Evolutionary conservation across 208 protist species (phyloP).

Genomic region (Trichomonas tenax): DNA sequence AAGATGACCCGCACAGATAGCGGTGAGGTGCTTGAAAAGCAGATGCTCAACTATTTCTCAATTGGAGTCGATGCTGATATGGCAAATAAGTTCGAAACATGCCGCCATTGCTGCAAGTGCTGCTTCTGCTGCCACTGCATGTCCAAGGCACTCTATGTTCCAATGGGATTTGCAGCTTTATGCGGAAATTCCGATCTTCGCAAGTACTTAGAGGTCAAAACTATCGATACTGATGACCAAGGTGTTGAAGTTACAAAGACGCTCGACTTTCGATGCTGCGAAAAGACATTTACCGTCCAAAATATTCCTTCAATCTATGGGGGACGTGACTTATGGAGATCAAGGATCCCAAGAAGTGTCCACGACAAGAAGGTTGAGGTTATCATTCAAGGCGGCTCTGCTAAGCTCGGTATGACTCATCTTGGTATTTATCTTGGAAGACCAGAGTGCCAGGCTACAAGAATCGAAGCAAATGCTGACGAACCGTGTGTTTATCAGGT

Average conservation of each 20-base stretch:
- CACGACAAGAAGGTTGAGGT: background rate
- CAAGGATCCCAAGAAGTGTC: background rate
- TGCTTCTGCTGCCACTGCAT: constrained; percentile 7
- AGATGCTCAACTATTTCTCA: constrained; percentile 17
- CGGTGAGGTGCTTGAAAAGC: background rate
- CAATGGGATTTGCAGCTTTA: background rate
- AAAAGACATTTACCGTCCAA: background rate
- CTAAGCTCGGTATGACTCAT: background rate
- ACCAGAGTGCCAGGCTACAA: background rate
- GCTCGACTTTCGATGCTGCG: background rate
- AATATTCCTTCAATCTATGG: background rate
- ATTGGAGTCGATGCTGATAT: background rate
- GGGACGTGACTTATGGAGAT: background rate
- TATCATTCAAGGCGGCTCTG: background rate
- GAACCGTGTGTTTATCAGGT: background rate
- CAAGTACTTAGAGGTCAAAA: background rate
- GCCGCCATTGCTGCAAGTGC: background rate
- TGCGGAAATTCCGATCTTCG: background rate
- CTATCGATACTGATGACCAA: background rate
- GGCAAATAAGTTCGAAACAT: background rate
- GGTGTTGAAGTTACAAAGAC: background rate
- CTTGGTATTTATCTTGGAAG: background rate
- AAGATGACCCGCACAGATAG: background rate
- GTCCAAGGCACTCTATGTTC: background rate
- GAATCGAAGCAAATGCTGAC: background rate